Evolutionary conservation across 2,329 filamentous ascomycete species (phyloP), one percentile per base, ranked within the genome.

Genomic region (Myriosclerotinia scirpicola): DNA sequence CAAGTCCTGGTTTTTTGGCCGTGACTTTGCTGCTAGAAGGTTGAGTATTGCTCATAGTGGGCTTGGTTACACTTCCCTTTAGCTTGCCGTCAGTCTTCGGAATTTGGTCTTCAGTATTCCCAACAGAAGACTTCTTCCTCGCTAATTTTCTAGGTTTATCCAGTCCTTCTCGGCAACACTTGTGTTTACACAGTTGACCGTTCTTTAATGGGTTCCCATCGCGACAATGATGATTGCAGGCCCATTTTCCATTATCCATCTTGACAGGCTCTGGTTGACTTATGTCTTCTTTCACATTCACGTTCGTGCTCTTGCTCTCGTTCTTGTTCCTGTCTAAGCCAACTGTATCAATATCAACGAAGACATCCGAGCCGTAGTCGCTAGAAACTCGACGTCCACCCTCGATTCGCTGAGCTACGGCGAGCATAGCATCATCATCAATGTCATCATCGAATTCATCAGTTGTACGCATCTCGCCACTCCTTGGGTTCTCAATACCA

Each of bases 221-320:
- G n/a, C 74, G 73, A 65, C 91, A 93, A 22, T 77, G 77, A 73
- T 94, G 91, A 67, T 89, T 89, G 77, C 91, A 94, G 46, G 83
- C 83, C 86, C 88, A 93, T 73, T 84, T 90, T 0, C 90, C 90
- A 73, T 91, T 93, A 0, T 81, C 77, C 68, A 93, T 82, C 71
- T 82, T 83, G 1, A 78, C 75, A 5, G 86, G 82, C 56, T 82
- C 75, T 9, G 67, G 34, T 11, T 64, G 34, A 12, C 70, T 59
- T 14, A 50, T n/a, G 1, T 61, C 66, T n/a, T 50, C 58, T 1
- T 15, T 48, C 2, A 2, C 12, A 30, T 12, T 65, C n/a, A 59
- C 40, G 8, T 46, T 60, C 26, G 30, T 34, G 30, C 30, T 5
- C 30, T 34, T 5, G 30, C n/a, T 22, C 20, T 48, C 6, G 20